Conservation (phyloP, 1,284 basidiomycete species). For the Schizophyllum commune region DNA sequence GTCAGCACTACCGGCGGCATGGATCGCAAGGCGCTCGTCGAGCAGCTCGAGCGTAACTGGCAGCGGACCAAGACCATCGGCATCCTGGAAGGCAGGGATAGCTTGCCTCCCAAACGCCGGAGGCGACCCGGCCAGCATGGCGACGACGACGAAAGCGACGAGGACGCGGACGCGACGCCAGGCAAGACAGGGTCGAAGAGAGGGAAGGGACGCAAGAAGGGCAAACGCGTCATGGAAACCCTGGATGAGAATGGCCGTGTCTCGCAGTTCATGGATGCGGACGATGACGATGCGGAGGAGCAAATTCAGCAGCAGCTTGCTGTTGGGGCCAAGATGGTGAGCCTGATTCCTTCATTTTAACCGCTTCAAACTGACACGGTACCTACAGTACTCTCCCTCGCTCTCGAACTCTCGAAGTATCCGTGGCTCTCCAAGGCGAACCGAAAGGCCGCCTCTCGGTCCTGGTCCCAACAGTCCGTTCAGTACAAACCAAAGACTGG, state of each 20-base stretch:
- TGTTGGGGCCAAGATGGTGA: constrained; percentile 64
- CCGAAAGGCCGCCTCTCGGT: constrained; percentile 33
- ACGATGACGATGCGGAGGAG: constrained; percentile 78
- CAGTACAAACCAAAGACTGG: constrained; percentile 33
- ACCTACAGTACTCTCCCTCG: constrained; percentile 16
- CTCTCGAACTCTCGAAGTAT: constrained; percentile 59
- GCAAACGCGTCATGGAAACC: constrained; percentile 28
- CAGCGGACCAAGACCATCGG: constrained; percentile 82
- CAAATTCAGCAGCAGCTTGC: constrained; percentile 80
- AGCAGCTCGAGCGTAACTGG: constrained; percentile 75
- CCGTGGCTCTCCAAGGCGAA: constrained; percentile 54
- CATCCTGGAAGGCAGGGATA: constrained; percentile 71
- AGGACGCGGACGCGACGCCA: constrained; percentile 44
- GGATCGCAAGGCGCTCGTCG: constrained; percentile 77
- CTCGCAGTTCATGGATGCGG: constrained; percentile 89
- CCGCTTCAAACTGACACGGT: neutral
- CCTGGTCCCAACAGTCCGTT: constrained; percentile 19
- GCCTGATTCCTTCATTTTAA: constrained; percentile 16
- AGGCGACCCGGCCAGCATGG: constrained; percentile 26
- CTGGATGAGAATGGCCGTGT: constrained; percentile 49
- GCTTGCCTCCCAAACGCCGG: constrained; percentile 20
- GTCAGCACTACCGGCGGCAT: constrained; percentile 53
- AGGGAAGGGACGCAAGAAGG: constrained; percentile 23
- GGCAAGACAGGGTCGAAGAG: constrained; percentile 39
- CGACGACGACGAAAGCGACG: constrained; percentile 35